Percentiles rank a stretch among this genome's conserved stretches.
Conservation (phyloP, 2,329 filamentous ascomycete genomes). For the Aspergillus proliferans region DNA sequence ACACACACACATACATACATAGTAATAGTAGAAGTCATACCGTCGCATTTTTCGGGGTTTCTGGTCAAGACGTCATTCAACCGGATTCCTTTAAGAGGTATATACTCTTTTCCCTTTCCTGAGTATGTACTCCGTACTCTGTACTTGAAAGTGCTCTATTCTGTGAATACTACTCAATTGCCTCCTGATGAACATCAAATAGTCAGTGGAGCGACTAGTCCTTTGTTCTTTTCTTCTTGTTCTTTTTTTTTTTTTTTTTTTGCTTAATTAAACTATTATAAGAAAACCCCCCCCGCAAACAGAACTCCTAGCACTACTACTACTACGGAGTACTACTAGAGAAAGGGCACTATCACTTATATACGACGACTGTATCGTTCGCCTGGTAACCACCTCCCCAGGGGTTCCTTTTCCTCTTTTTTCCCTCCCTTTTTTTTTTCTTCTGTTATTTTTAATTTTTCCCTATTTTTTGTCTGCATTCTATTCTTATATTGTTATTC, state of each 20-base stretch:
- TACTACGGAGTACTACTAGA: background rate
- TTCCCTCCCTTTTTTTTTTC: constrained; percentile 2
- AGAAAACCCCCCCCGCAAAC: background rate
- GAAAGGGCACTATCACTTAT: background rate
- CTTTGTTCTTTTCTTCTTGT: background rate
- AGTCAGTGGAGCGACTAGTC: background rate
- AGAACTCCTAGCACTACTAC: background rate
- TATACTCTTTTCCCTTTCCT: background rate
- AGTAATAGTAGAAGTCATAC: constrained; percentile 12
- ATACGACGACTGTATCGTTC: constrained; percentile 11
- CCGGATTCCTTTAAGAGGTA: background rate
- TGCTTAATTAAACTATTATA: background rate
- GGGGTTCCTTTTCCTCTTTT: constrained; percentile 3
- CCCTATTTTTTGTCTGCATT: constrained; percentile 1
- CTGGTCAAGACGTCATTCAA: background rate
- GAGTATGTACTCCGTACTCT: background rate
- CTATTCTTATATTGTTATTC: constrained; percentile 1
- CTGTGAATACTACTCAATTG: too few species aligned
- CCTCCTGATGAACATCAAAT: background rate
- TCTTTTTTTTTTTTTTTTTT: background rate
- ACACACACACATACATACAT: background rate
- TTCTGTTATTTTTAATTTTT: constrained; percentile 5
- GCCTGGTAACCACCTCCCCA: constrained; percentile 26
- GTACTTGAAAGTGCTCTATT: background rate
- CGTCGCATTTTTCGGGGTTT: constrained; percentile 11